A percentile compares a stretch with the other conserved stretches of the same genome.
These are phyloP conservation scores for Triangularia verruculosa DNA, from an alignment of 2,329 filamentous ascomycete genomes.

Conservation along the genomic window DNA sequence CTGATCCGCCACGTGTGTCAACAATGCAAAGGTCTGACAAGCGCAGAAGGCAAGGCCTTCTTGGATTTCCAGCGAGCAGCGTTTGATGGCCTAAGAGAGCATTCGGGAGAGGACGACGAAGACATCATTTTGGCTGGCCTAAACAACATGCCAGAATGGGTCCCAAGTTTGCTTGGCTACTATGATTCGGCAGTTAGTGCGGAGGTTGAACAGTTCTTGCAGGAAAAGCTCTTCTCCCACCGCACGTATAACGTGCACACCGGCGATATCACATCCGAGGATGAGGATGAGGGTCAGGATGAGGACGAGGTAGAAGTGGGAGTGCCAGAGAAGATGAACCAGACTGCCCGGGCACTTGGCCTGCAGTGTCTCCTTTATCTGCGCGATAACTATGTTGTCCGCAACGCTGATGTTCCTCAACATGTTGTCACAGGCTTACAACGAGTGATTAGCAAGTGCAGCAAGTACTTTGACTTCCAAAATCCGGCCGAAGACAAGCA, in stretches of 20 bases:
- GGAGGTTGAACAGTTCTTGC: constrained; percentile 44
- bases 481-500: constrained; percentile 33
- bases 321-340: constrained; percentile 33
- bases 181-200: constrained; percentile 42
- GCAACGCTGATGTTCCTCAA: constrained; percentile 40
- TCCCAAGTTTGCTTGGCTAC: constrained; percentile 48
- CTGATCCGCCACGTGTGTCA: constrained; percentile 44
- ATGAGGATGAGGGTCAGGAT: too few relatives aligned
- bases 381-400: constrained; percentile 44
- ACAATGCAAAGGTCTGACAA: constrained; percentile 45
- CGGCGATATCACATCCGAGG: constrained; percentile 22
- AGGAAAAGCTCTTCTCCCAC: constrained; percentile 41
- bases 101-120: constrained; percentile 31
- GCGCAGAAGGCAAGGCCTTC: constrained; percentile 48
- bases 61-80: constrained; percentile 43
- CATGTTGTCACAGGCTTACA: constrained; percentile 44
- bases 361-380: constrained; percentile 46
- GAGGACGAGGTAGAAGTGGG: constrained; percentile 31
- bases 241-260: constrained; percentile 28
- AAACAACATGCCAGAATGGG: constrained; percentile 45
- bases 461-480: constrained; percentile 38
- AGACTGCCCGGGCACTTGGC: constrained; percentile 41
- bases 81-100: constrained; percentile 33
- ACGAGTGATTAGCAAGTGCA: constrained; percentile 42
- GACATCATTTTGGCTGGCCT: constrained; percentile 33